phyloP scores from a whole-genome alignment of 768 basidiomycete genomes.

The Phallus indusiatus region DNA sequence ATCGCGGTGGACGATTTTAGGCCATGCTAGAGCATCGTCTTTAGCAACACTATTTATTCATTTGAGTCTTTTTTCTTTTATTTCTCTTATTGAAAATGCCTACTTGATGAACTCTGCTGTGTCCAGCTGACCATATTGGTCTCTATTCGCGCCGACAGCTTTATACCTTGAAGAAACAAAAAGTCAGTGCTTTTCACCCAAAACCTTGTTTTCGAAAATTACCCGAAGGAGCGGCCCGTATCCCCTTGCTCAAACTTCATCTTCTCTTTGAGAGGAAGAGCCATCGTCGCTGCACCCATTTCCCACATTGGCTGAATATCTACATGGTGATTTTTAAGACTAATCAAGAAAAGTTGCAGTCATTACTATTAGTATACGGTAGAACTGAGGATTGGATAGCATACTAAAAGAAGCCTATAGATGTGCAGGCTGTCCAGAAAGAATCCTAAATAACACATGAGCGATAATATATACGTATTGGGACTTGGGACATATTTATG shows the following conservation, averaged over 20 bases:
- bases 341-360: conserved; percentile 6
- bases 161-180: conserved; percentile 16
- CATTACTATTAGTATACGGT: not conserved
- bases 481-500: too few relatives aligned
- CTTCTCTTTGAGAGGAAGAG: conserved; percentile 26
- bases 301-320: conserved; percentile 32
- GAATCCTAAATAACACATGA: not conserved
- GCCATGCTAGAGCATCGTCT: conserved; percentile 27
- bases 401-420: not conserved
- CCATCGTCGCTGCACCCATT: conserved; percentile 19
- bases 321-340: conserved; percentile 35
- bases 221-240: conserved; percentile 20
- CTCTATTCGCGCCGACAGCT: conserved; percentile 22
- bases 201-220: conserved; percentile 4
- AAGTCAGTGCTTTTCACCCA: too few relatives aligned
- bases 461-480: too few relatives aligned
- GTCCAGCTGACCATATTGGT: conserved; percentile 22
- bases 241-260: conserved; percentile 35
- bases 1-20: conserved; percentile 20
- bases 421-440: not conserved
- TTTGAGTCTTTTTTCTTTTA: not conserved
- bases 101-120: conserved; percentile 23
- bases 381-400: not conserved
- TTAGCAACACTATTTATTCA: conserved; percentile 15
- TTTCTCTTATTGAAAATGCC: not conserved